Evolutionary conservation across 805 yeast genomes (phyloP).

Genomic region (Jamesozyma lodderae): DNA sequence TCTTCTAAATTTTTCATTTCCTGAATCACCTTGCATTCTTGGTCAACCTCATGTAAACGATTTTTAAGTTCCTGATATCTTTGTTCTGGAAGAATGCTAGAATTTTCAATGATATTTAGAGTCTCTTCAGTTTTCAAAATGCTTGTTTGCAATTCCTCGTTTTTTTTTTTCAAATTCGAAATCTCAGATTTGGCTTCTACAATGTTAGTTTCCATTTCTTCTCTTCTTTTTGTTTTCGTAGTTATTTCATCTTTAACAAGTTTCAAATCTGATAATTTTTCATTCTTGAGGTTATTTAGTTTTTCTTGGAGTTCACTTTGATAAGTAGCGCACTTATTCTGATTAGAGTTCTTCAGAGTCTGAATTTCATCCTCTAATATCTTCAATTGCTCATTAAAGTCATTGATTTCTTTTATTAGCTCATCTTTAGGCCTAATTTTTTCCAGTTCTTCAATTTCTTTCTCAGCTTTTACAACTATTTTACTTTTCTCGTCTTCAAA

Average conservation of each 20-base stretch:
- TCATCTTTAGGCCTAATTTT: slow-evolving; percentile 19
- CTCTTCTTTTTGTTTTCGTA: slow-evolving; percentile 1
- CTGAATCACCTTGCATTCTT: slow-evolving; percentile 15
- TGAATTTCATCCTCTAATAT: neutral
- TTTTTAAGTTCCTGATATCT: slow-evolving; percentile 18
- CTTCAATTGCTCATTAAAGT: neutral
- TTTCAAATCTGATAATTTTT: neutral
- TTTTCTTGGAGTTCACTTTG: neutral
- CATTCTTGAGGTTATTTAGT: neutral
- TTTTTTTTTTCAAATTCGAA: neutral
- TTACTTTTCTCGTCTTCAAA: slow-evolving; percentile 20
- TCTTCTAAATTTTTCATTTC: slow-evolving; percentile 18
- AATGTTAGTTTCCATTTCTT: neutral
- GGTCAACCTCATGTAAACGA: neutral
- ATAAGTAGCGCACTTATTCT: neutral
- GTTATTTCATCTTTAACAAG: neutral
- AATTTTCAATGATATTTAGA: slow-evolving; percentile 1
- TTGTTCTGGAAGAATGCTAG: slow-evolving; percentile 15
- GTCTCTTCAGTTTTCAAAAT: neutral
- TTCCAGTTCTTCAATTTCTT: slow-evolving; percentile 19
- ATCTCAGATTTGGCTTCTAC: neutral
- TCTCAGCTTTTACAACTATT: slow-evolving; percentile 7
- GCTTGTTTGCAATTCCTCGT: neutral
- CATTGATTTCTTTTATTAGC: slow-evolving; percentile 3
- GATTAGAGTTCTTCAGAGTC: neutral